Evolutionary conservation across 305 asterid genomes (phyloP), one percentile per base, ranked within the genome.

Genomic region (Euphrasia arctica): DNA sequence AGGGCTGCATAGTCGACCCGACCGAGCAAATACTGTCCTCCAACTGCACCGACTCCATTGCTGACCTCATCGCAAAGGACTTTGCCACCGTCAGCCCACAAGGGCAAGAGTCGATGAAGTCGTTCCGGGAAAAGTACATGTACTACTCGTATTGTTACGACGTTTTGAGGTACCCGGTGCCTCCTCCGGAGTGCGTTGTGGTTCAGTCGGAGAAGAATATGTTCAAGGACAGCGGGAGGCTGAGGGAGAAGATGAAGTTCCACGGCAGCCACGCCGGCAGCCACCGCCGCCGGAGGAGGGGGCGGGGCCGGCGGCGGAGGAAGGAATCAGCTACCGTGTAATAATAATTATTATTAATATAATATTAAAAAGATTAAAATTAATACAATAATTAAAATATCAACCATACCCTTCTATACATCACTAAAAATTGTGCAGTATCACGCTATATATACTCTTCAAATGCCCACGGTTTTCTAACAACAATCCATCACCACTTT

Each of bases 1-100:
- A 87, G 39, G 97, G 98, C 4, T 89, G 98, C 69, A 18, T 77
- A 5, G 94, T 92, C 0, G 95, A 92, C 58, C 97, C 97, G 0
- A 42, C 67, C 5, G 98, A 92, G 45, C 96, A 87, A 59, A 55
- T 92, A 12, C 67, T 81, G 1, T 85, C 96, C 3, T 75, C 85
- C 14, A 83, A 88, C 61, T 90, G 97, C 66, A 80, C 91, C 0
- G 84, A 72, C 50, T 52, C 55, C 0, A 75, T 70, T 0, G 76
- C 74, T 0, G 50, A 42, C 0, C 41, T 90, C 10, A 62, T 75
- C 50, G 59, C 76, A 4, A 64, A 59, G 25, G 82, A 80, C 7
- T 88, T 64, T 56, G 69, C 90, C 8, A 32, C 65, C 34, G 61
- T 88, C 63, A 73, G 78, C 0, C 43, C 82, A 0, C 51, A 71